Evolutionary conservation across 306 rosid species (phyloP).

Genomic region (Quercus glauca): DNA sequence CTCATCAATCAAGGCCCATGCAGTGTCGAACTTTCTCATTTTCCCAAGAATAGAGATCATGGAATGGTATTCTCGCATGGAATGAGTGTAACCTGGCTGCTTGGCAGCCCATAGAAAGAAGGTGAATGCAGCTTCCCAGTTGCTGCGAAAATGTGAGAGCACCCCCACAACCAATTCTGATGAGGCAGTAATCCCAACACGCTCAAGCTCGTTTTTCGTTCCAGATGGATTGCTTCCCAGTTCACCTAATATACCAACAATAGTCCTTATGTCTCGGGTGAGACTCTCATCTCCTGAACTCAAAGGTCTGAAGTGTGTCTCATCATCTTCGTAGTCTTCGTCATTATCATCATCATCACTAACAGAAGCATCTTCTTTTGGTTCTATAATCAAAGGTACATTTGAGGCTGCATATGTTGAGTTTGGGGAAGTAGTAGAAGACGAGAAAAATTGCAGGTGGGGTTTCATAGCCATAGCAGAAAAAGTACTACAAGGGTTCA

Average conservation of each 20-base stretch:
- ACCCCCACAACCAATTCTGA: slow-evolving; percentile 68
- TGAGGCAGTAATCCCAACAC: slow-evolving; percentile 41
- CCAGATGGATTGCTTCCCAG: slow-evolving; percentile 27
- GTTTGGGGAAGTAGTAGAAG: slow-evolving; percentile 28
- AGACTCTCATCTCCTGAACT: slow-evolving; percentile 36
- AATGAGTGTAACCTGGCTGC: slow-evolving; percentile 61
- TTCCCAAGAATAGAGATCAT: slow-evolving; percentile 83
- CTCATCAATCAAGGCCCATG: slow-evolving; percentile 78
- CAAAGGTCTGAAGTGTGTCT: slow-evolving; percentile 9
- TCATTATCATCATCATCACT: slow-evolving; percentile 6
- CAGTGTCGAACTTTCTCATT: slow-evolving; percentile 85
- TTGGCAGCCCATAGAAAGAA: slow-evolving; percentile 86
- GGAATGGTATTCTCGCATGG: slow-evolving; percentile 68
- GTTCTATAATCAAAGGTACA: slow-evolving; percentile 6
- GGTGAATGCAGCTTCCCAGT: slow-evolving; percentile 86
- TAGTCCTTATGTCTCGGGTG: slow-evolving; percentile 37
- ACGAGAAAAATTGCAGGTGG: slow-evolving; percentile 8
- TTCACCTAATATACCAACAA: slow-evolving; percentile 52
- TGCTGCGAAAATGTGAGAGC: slow-evolving; percentile 64
- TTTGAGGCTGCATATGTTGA: slow-evolving; percentile 10
- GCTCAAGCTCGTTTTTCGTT: slow-evolving; percentile 56
- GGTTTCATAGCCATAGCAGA: slow-evolving; percentile 17
- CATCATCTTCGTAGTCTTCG: slow-evolving; percentile 21
- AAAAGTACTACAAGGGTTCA: slow-evolving; percentile 14
- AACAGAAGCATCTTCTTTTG: slow-evolving; percentile 10